Evolutionary conservation across 345 rosid genomes (phyloP).

Genomic region (Erysimum cheiranthoides): DNA sequence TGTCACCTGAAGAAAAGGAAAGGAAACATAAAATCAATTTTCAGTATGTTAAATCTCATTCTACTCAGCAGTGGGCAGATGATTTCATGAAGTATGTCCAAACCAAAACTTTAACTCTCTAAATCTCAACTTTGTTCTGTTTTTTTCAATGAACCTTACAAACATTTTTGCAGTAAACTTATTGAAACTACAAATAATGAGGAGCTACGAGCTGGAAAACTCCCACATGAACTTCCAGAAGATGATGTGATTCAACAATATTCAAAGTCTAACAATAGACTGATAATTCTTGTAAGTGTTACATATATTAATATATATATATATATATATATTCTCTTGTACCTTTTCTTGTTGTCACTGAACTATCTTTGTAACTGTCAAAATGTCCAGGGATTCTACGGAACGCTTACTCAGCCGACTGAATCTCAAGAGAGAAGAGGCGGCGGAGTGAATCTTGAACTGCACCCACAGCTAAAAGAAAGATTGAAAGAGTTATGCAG

Average conservation of each 20-base stretch:
- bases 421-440: slow-evolving; percentile 74
- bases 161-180: slow-evolving; percentile 64
- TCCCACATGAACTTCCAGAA: slow-evolving; percentile 72
- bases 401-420: slow-evolving; percentile 79
- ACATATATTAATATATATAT: not conserved
- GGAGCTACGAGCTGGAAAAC: slow-evolving; percentile 70
- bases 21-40: slow-evolving; percentile 81
- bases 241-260: slow-evolving; percentile 69
- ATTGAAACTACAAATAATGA: slow-evolving; percentile 79
- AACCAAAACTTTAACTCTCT: slow-evolving; percentile 17
- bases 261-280: slow-evolving; percentile 69
- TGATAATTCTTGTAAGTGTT: slow-evolving; percentile 74
- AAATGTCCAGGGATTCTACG: slow-evolving; percentile 82
- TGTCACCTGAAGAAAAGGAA: slow-evolving; percentile 83
- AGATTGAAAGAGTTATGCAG: slow-evolving; percentile 62
- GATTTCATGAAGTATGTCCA: slow-evolving; percentile 80
- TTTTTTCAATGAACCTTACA: not conserved
- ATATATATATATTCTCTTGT: not conserved
- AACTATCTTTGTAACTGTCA: not conserved
- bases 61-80: slow-evolving; percentile 99
- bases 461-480: slow-evolving; percentile 77
- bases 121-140: not conserved
- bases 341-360: slow-evolving; percentile 12
- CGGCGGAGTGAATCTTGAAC: slow-evolving; percentile 80
- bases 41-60: slow-evolving; percentile 72